Evolutionary conservation across 1,139 yeast genomes (phyloP).

Genomic region (Zhuliangozyma blackwelliae): DNA sequence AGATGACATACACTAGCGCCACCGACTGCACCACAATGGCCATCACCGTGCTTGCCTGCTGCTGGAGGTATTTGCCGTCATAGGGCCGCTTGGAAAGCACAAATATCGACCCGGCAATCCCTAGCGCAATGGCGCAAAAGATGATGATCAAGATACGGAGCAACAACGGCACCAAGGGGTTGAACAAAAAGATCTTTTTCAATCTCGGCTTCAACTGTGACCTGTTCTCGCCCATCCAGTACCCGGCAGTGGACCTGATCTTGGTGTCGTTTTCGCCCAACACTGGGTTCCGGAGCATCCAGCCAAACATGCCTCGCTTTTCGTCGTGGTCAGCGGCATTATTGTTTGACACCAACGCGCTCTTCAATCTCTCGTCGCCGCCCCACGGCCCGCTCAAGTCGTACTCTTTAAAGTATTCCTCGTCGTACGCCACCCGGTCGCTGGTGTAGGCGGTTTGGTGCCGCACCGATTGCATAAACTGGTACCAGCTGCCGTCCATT

Average conservation of each 20-base stretch:
- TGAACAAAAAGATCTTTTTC: slow-evolving; percentile 57
- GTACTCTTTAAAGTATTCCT: slow-evolving; percentile 17
- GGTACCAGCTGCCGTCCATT: slow-evolving; percentile 37
- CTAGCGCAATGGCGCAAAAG: slow-evolving; percentile 60
- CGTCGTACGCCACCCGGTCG: slow-evolving; percentile 23
- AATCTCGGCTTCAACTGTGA: slow-evolving; percentile 64
- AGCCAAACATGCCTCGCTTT: slow-evolving; percentile 5
- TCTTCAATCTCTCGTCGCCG: slow-evolving; percentile 60
- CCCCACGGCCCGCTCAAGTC: slow-evolving; percentile 54
- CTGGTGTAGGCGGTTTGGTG: slow-evolving; percentile 34
- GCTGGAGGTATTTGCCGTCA: slow-evolving; percentile 48
- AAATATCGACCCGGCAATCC: slow-evolving; percentile 62
- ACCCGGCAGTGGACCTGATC: slow-evolving; percentile 55
- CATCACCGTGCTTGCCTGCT: slow-evolving; percentile 90
- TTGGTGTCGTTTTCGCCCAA: slow-evolving; percentile 20
- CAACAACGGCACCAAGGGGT: slow-evolving; percentile 77
- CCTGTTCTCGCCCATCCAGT: slow-evolving; percentile 66
- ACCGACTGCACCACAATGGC: slow-evolving; percentile 79
- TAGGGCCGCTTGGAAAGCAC: slow-evolving; percentile 38
- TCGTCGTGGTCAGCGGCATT: slow-evolving; percentile 4
- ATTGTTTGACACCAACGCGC: slow-evolving; percentile 36
- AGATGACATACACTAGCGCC: slow-evolving; percentile 72
- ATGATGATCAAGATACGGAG: slow-evolving; percentile 66
- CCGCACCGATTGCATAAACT: slow-evolving; percentile 31
- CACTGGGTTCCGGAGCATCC: neutral